Base-by-base conservation (phyloP, 2,329 filamentous ascomycete genomes). In the Exophiala sp. region DNA sequence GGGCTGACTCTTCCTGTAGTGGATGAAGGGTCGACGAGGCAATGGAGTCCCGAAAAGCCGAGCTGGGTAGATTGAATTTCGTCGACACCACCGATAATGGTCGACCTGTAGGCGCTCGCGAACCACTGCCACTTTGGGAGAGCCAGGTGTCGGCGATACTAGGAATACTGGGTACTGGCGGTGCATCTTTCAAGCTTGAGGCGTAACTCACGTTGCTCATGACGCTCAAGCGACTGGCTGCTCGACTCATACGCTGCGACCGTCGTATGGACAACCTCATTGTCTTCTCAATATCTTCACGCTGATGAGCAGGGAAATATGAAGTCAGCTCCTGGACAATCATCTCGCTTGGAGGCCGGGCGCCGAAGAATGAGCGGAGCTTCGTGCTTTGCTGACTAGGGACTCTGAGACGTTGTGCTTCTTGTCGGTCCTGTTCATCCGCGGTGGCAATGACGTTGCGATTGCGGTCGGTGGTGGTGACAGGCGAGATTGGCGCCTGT, bases 251-350 rank as follows among this genome's bases (percentile, higher is more conserved):
- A 46, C 93, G 85, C 46, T 87, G 88, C 34, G 91, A 97, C 60
- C 93, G 81, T 60, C 91, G 81, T 68, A 96, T 85, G 0, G 91
- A 96, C 69, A 96, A 80, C 42, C 93, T 86, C 56, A 95, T 90
- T 0, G 93, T 97, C 60, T 89, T 86, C 67, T 97, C 93, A 65
- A 98, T 96, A 61, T 95, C 88, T 65, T 95, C 90, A 48, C 88
- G 83, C 43, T 90, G 83, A 62, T 97, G 91, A 63, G 95, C 89
- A 0, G 93, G 93, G 76, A 98, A 98, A 73, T 97, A 98, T 0
- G 90, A 95, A 1, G 88, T 93, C 52, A 98, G 74, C 65, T 98
- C 93, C 18, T 93, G 95, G 21, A 91, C 91, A 64, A 98, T 98
- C 65, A 98, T 80, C 72, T 98, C 93, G 71, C 91, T 97, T 1